A percentile compares a stretch with the other conserved stretches of the same genome.
These are phyloP conservation scores for Blastobotrys robertii DNA, from an alignment of 805 yeast species.

Conservation along the genomic window DNA sequence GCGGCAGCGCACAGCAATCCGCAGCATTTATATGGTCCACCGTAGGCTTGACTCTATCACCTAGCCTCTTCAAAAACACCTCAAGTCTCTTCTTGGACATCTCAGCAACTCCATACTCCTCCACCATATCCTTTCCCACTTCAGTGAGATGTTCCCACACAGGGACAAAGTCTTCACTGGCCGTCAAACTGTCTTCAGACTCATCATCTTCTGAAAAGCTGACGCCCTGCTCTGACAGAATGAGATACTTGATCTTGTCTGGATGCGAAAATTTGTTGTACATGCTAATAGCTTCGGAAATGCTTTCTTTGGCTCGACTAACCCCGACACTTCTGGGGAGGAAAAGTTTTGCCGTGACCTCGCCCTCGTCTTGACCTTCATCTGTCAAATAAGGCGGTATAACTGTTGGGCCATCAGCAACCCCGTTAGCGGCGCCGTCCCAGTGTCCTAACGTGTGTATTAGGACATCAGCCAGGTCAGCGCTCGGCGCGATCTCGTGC, in stretches of 20 bases:
- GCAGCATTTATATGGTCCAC: conserved; percentile 26
- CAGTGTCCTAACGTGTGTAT: too few species aligned
- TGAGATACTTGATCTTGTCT: conserved; percentile 6
- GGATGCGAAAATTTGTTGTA: conserved; percentile 1
- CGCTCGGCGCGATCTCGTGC: too few species aligned
- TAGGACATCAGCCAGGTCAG: too few species aligned
- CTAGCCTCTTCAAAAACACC: conserved; percentile 12
- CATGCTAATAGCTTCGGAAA: conserved; percentile 7
- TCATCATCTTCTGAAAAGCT: conserved; percentile 22
- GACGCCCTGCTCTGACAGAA: conserved; percentile 23
- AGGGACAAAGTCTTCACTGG: conserved; percentile 8
- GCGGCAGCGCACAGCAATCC: conserved; percentile 30
- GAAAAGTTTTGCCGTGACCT: conserved; percentile 15
- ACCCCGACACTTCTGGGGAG: conserved; percentile 8
- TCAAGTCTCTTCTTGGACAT: conserved; percentile 18
- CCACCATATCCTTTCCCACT: conserved; percentile 8
- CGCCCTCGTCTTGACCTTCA: not conserved
- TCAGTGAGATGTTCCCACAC: conserved; percentile 16
- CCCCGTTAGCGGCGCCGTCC: too few species aligned
- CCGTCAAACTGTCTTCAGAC: conserved; percentile 11
- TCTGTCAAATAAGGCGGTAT: too few species aligned
- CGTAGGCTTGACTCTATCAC: conserved; percentile 8
- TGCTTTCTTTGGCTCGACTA: conserved; percentile 1
- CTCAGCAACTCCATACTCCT: conserved; percentile 23
- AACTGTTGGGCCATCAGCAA: too few species aligned